A percentile compares a stretch with the other conserved stretches of the same genome.
These are phyloP conservation scores for Aspergillus proliferans DNA, from an alignment of 2,329 filamentous ascomycete genomes.

Conservation along the genomic window DNA sequence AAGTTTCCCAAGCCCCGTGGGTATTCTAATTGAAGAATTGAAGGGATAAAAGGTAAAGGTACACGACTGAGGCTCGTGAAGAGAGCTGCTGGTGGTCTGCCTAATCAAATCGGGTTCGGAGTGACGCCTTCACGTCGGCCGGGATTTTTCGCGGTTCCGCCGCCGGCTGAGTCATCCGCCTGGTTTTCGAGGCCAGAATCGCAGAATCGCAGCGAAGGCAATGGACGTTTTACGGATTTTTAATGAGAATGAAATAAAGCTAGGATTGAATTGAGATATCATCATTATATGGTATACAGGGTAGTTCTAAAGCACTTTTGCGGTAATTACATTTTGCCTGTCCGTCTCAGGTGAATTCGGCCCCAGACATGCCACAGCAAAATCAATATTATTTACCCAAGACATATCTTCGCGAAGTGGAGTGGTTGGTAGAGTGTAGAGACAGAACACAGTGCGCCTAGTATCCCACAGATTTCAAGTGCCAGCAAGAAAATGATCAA, in stretches of 20 bases:
- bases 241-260: not conserved
- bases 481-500: not conserved
- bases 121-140: constrained; percentile 16
- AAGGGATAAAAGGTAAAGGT: constrained; percentile 3
- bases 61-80: constrained; percentile 17
- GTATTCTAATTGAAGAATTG: constrained; percentile 11
- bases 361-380: not conserved
- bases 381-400: not conserved
- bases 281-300: not conserved
- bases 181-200: not conserved
- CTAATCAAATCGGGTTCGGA: not conserved
- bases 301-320: not conserved
- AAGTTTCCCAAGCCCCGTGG: constrained; percentile 23
- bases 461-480: not conserved
- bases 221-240: not conserved
- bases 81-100: constrained; percentile 10
- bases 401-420: constrained; percentile 1
- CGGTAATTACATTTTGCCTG: not conserved
- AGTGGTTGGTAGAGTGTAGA: not conserved
- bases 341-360: not conserved
- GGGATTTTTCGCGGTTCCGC: constrained; percentile 26
- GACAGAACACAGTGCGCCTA: constrained; percentile 4
- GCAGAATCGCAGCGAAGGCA: constrained; percentile 6
- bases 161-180: constrained; percentile 28
- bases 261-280: not conserved